Percentiles rank a stretch among this genome's conserved stretches.
Evolutionary conservation across 371 early-diverging fungal species (phyloP).

Genomic region (Circinella umbellata): DNA sequence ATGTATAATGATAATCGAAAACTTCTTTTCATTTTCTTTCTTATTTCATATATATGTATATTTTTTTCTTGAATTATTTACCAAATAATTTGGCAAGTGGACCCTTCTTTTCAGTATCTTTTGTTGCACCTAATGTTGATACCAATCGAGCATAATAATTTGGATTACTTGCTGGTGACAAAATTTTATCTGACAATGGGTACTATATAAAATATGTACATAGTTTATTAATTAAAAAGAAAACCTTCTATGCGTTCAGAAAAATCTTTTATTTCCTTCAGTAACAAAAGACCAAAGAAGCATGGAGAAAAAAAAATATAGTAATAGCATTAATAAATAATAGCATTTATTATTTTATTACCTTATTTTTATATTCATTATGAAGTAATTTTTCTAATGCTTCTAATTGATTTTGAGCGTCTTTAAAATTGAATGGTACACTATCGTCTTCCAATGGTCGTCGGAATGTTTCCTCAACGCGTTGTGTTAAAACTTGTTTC

Average conservation of each 20-base stretch:
- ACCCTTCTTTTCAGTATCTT: constrained; percentile 46
- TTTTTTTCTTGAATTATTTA: not conserved
- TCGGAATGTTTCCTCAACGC: constrained; percentile 59
- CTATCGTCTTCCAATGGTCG: constrained; percentile 34
- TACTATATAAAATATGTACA: constrained; percentile 34
- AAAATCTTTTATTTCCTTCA: not conserved
- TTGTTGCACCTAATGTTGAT: constrained; percentile 50
- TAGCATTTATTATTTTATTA: too few relatives aligned
- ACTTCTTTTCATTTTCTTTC: not conserved
- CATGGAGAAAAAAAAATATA: too few relatives aligned
- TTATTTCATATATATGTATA: too few relatives aligned
- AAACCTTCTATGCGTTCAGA: not conserved
- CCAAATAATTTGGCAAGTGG: constrained; percentile 21
- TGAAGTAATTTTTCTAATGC: constrained; percentile 54
- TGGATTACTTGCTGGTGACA: constrained; percentile 66
- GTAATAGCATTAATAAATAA: too few relatives aligned
- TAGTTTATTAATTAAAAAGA: not conserved
- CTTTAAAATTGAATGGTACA: constrained; percentile 34
- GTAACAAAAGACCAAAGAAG: too few relatives aligned
- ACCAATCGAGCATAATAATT: constrained; percentile 62
- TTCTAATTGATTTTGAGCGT: constrained; percentile 52
- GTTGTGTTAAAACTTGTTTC: constrained; percentile 57
- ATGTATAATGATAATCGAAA: not conserved
- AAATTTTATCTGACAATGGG: constrained; percentile 57
- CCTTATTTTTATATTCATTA: constrained; percentile 64